phyloP scores from a whole-genome alignment of 306 rosid species.

The Vigna nakashimae region DNA sequence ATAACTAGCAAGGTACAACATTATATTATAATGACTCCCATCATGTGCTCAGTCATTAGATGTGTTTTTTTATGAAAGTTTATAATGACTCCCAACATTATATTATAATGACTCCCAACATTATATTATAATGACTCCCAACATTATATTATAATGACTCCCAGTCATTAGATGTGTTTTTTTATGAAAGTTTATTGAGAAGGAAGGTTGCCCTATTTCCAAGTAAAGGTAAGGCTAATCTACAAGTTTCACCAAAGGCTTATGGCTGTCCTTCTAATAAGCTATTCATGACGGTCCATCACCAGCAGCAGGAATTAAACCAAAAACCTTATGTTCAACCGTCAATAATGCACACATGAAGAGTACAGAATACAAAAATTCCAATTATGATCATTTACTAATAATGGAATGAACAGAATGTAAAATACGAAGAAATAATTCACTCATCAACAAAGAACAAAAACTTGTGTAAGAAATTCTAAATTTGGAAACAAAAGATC shows the following conservation, averaged over 20 bases:
- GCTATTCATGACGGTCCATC: not conserved
- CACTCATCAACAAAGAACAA: not conserved
- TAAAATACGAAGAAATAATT: not conserved
- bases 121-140: not conserved
- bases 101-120: too few relatives aligned
- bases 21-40: too few relatives aligned
- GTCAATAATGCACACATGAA: conserved; percentile 3
- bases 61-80: too few relatives aligned
- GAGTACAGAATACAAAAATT: not conserved
- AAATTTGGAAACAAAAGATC: not conserved
- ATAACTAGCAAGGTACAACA: not conserved
- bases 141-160: not conserved
- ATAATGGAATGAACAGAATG: not conserved
- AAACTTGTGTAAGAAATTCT: not conserved
- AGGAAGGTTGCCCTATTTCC: not conserved
- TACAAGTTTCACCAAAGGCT: not conserved
- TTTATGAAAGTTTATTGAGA: not conserved
- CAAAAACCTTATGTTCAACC: not conserved
- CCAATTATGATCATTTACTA: conserved; percentile 10
- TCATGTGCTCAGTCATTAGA: too few relatives aligned
- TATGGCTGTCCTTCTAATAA: not conserved
- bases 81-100: too few relatives aligned
- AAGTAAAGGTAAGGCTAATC: not conserved
- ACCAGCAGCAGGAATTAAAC: not conserved
- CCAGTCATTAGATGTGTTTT: not conserved